Evolutionary conservation across 2,329 filamentous ascomycete species (phyloP).

Genomic region (Ceratocystis papillata): DNA sequence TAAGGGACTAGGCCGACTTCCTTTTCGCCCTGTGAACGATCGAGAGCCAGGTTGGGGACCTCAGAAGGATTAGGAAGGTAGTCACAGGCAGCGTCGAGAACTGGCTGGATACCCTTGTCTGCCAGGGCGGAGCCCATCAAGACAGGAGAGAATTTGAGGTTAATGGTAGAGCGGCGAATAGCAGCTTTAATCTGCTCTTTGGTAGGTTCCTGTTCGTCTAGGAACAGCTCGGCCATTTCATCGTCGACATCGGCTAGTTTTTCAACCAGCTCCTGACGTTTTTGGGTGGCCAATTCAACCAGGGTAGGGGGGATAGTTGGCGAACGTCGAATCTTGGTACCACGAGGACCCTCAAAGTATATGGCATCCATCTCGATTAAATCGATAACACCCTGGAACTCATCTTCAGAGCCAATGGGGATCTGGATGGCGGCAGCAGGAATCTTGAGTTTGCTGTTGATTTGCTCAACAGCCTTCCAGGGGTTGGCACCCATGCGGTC

Average conservation of each 20-base stretch:
- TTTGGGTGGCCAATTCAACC: constrained; percentile 64
- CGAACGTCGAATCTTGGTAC: constrained; percentile 62
- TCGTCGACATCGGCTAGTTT: constrained; percentile 96
- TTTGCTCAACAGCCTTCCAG: constrained; percentile 94
- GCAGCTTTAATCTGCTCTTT: constrained; percentile 79
- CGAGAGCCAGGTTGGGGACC: constrained; percentile 79
- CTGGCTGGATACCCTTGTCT: constrained; percentile 89
- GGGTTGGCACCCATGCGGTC: constrained; percentile 97
- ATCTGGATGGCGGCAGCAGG: constrained; percentile 88
- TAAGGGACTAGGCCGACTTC: constrained; percentile 83
- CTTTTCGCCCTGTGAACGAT: constrained; percentile 66
- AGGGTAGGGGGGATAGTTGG: constrained; percentile 78
- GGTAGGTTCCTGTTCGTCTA: constrained; percentile 75
- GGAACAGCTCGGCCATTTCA: constrained; percentile 88
- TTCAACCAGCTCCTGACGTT: constrained; percentile 77
- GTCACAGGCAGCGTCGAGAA: constrained; percentile 93
- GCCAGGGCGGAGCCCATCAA: constrained; percentile 93
- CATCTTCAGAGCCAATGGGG: constrained; percentile 84
- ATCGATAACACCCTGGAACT: constrained; percentile 86
- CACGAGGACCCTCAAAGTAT: constrained; percentile 78
- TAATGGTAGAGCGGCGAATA: constrained; percentile 81
- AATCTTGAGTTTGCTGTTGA: constrained; percentile 91
- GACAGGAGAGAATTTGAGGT: constrained; percentile 82
- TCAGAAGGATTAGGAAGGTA: constrained; percentile 88
- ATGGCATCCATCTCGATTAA: constrained; percentile 84